These are phyloP conservation scores for Trichoderma semiorbis DNA, from an alignment of 2,329 filamentous ascomycete species.

Conservation along the genomic window DNA sequence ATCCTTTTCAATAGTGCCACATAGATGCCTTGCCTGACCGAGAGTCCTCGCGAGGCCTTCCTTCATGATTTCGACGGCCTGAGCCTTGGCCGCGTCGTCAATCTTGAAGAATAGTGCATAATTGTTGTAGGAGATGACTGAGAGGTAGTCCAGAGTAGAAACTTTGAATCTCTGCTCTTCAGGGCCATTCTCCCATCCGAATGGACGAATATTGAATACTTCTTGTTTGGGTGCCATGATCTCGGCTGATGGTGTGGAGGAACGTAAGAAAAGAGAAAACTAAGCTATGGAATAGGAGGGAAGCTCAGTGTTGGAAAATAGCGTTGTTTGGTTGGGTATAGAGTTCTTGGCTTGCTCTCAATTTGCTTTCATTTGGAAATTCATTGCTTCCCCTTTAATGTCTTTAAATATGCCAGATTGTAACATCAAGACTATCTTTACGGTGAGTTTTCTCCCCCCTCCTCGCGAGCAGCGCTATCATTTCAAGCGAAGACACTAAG, in stretches of 20 bases:
- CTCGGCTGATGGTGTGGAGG: background rate
- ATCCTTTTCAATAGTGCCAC: constrained; percentile 8
- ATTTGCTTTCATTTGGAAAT: too few species aligned
- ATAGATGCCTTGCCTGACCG: background rate
- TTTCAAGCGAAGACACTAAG: too few species aligned
- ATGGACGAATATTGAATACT: background rate
- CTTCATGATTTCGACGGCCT: background rate
- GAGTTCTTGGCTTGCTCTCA: too few species aligned
- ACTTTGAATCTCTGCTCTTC: background rate
- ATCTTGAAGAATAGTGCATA: constrained; percentile 7
- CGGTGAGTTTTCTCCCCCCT: too few species aligned
- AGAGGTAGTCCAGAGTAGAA: constrained; percentile 1
- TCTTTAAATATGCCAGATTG: too few species aligned
- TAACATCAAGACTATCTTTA: too few species aligned
- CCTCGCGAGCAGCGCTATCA: too few species aligned
- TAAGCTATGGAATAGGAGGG: too few species aligned
- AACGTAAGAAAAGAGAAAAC: background rate
- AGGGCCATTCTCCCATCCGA: constrained; percentile 10
- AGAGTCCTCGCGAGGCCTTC: background rate
- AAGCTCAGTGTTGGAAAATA: too few species aligned
- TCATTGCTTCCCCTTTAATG: too few species aligned
- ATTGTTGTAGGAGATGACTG: constrained; percentile 3
- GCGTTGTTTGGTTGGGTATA: too few species aligned
- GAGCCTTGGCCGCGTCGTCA: background rate
- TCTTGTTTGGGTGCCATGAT: constrained; percentile 5